phyloP scores from a whole-genome alignment of 2,329 filamentous ascomycete genomes.

The Ustulina deusta region DNA sequence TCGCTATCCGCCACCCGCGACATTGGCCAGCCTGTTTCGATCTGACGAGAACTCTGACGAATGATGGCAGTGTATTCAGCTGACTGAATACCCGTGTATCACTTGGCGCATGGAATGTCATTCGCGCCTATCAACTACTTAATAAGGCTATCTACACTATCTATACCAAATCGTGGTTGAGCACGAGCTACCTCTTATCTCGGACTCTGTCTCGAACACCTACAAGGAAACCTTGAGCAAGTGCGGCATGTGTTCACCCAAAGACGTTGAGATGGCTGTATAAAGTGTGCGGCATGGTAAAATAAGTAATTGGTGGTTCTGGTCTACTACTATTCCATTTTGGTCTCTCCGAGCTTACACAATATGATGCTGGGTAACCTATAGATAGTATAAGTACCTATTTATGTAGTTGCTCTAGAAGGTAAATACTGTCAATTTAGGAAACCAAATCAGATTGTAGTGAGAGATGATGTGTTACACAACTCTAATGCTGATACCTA shows the following conservation, averaged over 20 bases:
- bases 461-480: too few species aligned
- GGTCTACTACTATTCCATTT: too few species aligned
- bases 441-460: too few species aligned
- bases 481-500: too few species aligned
- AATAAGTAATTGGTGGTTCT: too few species aligned
- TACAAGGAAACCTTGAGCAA: neutral
- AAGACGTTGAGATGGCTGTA: too few species aligned
- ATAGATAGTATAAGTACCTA: too few species aligned
- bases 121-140: constrained; percentile 17
- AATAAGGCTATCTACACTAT: constrained; percentile 5
- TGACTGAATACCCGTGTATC: constrained; percentile 20
- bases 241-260: neutral
- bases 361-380: too few species aligned
- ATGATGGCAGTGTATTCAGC: constrained; percentile 19
- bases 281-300: too few species aligned
- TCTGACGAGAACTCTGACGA: constrained; percentile 4
- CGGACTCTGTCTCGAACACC: neutral
- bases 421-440: too few species aligned
- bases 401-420: too few species aligned
- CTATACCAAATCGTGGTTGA: neutral
- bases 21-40: constrained; percentile 21
- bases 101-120: constrained; percentile 23
- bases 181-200: neutral
- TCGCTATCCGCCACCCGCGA: constrained; percentile 19
- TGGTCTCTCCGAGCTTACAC: too few species aligned